These are phyloP conservation scores for Quercus mongolica DNA, from an alignment of 306 rosid genomes.

Conservation along the genomic window DNA sequence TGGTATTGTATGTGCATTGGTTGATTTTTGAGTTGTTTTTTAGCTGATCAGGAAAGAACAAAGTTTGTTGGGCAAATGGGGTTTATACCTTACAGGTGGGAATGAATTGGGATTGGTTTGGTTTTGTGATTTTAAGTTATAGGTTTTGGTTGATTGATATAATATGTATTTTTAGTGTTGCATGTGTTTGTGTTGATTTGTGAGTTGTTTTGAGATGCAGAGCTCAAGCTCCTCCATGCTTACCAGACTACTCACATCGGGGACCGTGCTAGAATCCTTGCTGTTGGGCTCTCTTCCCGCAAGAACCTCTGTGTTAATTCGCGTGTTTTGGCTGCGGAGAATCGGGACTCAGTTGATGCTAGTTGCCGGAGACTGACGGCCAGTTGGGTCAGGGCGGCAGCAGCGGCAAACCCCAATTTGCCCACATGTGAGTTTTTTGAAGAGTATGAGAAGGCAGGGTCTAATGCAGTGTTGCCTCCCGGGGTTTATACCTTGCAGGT, in stretches of 20 bases:
- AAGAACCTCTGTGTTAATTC: slow-evolving; percentile 80
- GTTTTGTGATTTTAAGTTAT: no score
- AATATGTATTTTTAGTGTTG: no score
- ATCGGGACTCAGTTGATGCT: slow-evolving; percentile 87
- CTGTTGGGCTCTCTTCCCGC: slow-evolving; percentile 74
- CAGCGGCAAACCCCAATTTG: slow-evolving; percentile 54
- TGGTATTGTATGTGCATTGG: no score
- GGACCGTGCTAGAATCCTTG: slow-evolving; percentile 60
- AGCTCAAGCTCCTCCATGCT: slow-evolving; percentile 65
- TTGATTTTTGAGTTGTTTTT: no score
- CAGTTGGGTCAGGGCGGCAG: slow-evolving; percentile 80
- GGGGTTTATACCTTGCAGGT: slow-evolving; percentile 96
- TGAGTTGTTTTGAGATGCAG: slow-evolving; percentile 11
- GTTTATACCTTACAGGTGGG: no score
- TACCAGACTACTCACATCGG: slow-evolving; percentile 66
- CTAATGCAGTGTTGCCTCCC: slow-evolving; percentile 65
- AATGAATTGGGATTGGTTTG: no score
- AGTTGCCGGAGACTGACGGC: slow-evolving; percentile 82
- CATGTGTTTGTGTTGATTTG: no score
- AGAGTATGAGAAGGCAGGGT: slow-evolving; percentile 70
- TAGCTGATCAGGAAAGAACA: no score
- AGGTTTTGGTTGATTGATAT: no score
- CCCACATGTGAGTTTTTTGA: slow-evolving; percentile 75
- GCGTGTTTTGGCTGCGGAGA: slow-evolving; percentile 52
- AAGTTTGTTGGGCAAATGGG: no score